Evolutionary conservation across 768 basidiomycete genomes (phyloP), one percentile per base, ranked within the genome.

Genomic region (Gymnopilus junonius): DNA sequence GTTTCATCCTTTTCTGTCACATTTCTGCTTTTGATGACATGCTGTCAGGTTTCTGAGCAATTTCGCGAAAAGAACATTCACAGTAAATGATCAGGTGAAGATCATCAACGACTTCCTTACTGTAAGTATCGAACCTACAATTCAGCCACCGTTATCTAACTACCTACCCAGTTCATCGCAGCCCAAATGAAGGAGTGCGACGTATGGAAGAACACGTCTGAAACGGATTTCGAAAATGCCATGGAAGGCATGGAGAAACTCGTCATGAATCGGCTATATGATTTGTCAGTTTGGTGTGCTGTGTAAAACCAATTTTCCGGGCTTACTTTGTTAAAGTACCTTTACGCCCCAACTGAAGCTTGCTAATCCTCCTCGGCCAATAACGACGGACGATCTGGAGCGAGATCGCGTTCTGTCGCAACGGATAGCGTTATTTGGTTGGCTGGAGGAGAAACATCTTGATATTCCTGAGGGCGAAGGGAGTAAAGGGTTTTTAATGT

Each of bases 161-260:
- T 59, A 53, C 51, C 12, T 23, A 7, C 7, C 1, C 69, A 97
- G 93, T 99, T 99, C 73, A 98, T 99, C 69, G 81, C 91, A 0
- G 81, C 77, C 34, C 92, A 92, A 73, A 99, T 99, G 97, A 82
- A 90, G 21, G 87, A 88, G 62, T 83, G 84, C 29, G 94, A 95
- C 21, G 79, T 91, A 0, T 98, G 95, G 96, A 87, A 86, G 71
- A 87, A 87, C 62, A 85, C 85, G 1, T 82, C 88, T 2, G 89
- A 94, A 21, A 77, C 80, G 6, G 95, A 99, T 74, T 98, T 99
- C 67, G 97, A 99, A 58, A 96, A 97, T 69, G 94, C 95, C 0
- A 86, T 95, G 81, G 97, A 99, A 76, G 96, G 95, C 55, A 98
- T 99, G 94, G 97, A 99, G 82, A 99, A 99, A 76, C 85, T 99